Base-by-base conservation (phyloP, 2,329 filamentous ascomycete genomes). In the Alternaria rosae region DNA sequence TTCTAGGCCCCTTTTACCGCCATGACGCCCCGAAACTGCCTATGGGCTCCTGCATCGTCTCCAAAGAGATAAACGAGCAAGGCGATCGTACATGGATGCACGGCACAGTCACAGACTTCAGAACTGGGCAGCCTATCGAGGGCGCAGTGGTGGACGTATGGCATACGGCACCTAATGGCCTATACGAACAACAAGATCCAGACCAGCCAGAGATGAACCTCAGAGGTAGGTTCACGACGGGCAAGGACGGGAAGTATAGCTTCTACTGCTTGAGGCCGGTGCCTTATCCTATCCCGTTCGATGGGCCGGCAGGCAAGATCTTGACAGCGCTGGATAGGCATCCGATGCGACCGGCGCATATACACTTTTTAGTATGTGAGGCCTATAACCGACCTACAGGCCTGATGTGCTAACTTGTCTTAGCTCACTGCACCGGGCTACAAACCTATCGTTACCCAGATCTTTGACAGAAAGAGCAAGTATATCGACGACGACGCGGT, bases 1-100 rank as follows among this genome's bases (percentile, higher is more conserved):
- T 97, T 67, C 86, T 97, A 0, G 93, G 93, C 0, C 93, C 93
- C 1, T 97, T 97, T 82, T 96, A 92, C 87, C 86, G 92, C 6
- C 85, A 88, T 44, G 86, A 93, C 69, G 88, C 92, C 0, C 92
- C 92, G 6, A 81, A 86, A 60, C 86, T 89, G 48, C 80, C 87
- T n/a, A 91, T 91, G 73, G 92, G 91, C 52, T 86, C 84, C 47
- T 89, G 83, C 70, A 92, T 95, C 65, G 84, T 89, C 2, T 70
- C 68, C 82, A 65, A 85, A 26, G 79, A 83, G 5, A 71, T 81
- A 4, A 69, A 66, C 20, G 58, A 63, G 20, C 80, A 84, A 59
- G 86, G 83, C 25, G 80, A 91, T 64, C 80, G 88, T 26, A 84
- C 85, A 4, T 87, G 85, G 71, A 89, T 93, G 84, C 86, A 92